Base-by-base conservation (phyloP, 2,329 filamentous ascomycete species). In the Blastomyces parvus region DNA sequence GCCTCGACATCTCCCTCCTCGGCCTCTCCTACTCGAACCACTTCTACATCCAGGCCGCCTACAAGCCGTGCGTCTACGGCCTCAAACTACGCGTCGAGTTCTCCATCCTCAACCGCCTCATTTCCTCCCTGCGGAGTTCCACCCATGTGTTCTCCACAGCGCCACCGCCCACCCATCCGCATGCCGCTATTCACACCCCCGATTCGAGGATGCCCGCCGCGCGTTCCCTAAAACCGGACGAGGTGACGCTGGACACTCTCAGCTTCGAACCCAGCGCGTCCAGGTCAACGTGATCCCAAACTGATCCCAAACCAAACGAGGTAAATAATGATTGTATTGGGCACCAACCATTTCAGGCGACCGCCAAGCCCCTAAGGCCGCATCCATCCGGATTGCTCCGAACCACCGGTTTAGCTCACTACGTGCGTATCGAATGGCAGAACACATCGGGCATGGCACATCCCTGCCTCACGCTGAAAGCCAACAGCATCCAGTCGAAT, bases 21-120 rank as follows among this genome's bases (percentile, higher is more conserved):
- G 70, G 71, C 36, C 57, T 76, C 11, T 67, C 73, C 38, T 75
- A 75, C 66, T 70, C 71, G 52, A 68, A 71, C 25, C 70, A 77
- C 33, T 74, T 73, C 30, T 67, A 69, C 19, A 67, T 74, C 25
- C 74, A 77, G 63, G 70, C 70, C 9, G 70, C 69, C 17, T 69
- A 71, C 63, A 77, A 77, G 63, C 70, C 70, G 11, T 71, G 64
- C 14, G 63, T 69, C 11, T 70, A 70, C 62, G 69, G 68, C 44
- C 63, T 70, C 61, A 70, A 70, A 74, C 73, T 82, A 44, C 81
- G 82, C 62, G 76, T 83, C 19, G 83, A 84, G 69, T 78, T 80
- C 66, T 78, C 80, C 40, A 78, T 84, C 55, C 72, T 84, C n/a
- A 73, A 80, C 25, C 74, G 75, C 66, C 68, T 79, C 13, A 61